These are phyloP conservation scores for Penicillium polonicum DNA, from an alignment of 2,329 filamentous ascomycete genomes.

Conservation along the genomic window DNA sequence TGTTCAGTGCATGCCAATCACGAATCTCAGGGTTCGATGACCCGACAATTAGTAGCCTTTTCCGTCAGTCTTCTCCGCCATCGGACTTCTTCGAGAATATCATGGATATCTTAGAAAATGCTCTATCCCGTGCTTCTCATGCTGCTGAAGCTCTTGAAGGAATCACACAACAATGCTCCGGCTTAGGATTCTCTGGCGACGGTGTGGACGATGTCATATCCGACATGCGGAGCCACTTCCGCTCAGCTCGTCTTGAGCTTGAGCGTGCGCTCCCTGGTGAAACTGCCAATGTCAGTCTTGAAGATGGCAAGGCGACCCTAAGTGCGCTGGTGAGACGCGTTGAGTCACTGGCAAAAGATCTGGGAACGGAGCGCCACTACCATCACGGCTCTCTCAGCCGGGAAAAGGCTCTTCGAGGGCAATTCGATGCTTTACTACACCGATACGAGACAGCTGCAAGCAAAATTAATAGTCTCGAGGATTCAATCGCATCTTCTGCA, in stretches of 20 bases:
- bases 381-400: slow-evolving; percentile 37
- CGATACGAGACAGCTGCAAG: slow-evolving; percentile 39
- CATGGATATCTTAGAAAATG: slow-evolving; percentile 36
- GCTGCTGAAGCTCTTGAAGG: slow-evolving; percentile 38
- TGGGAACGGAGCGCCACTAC: slow-evolving; percentile 34
- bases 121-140: slow-evolving; percentile 39
- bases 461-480: slow-evolving; percentile 41
- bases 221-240: slow-evolving; percentile 42
- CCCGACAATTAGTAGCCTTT: slow-evolving; percentile 18
- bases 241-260: slow-evolving; percentile 44
- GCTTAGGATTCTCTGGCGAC: slow-evolving; percentile 40
- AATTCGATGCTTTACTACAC: slow-evolving; percentile 45
- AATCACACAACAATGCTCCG: slow-evolving; percentile 37
- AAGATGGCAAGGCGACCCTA: slow-evolving; percentile 42
- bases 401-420: slow-evolving; percentile 43
- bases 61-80: slow-evolving; percentile 37
- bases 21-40: slow-evolving; percentile 28
- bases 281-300: slow-evolving; percentile 37
- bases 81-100: slow-evolving; percentile 41
- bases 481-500: slow-evolving; percentile 42
- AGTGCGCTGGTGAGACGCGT: slow-evolving; percentile 42
- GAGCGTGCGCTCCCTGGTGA: slow-evolving; percentile 48
- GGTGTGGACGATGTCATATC: slow-evolving; percentile 34
- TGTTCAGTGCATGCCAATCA: slow-evolving; percentile 43
- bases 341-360: slow-evolving; percentile 33